Evolutionary conservation across 306 rosid genomes (phyloP), one percentile per base, ranked within the genome.

Genomic region (Vigna nakashimae): DNA sequence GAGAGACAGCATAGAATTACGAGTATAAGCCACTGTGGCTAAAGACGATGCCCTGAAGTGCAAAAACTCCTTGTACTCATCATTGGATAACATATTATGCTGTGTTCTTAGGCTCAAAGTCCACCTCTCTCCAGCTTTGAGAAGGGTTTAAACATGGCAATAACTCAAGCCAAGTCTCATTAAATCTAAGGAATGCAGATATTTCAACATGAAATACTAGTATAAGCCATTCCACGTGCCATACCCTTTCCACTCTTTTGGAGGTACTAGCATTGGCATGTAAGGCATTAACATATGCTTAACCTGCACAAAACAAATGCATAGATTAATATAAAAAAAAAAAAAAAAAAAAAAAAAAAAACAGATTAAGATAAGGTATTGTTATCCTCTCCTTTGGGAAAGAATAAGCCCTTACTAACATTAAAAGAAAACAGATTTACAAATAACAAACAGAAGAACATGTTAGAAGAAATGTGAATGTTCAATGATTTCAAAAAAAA

Each of bases 241-340:
- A 55, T 92, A 90, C 97, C 96, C 91, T 83, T 85, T 90, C 97
- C 97, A 92, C 83, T 77, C 87, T 84, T 82, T 92, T 9, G 97
- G 97, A 87, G 96, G 97, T 69, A 92, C 82, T 86, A 90, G 81
- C 97, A 92, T 92, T 64, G 97, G 97, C 85, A 90, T 81, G 84
- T 88, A 90, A 79, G 93, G 97, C 82, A 90, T 87, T 69, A 91
- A 81, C 92, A 88, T 89, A 81, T 88, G 92, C 75, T 84, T 90
- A 72, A 86, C 92, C 93, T 92, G 93, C 87, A 78, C 38, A 59
- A 58, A 79, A 86, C 48, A 86, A 83, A 50, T 45, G 52, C 82
- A 83, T 49, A 34, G 51, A 58, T 55, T n/a, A 74, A 83, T 57
- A 34, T 26, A 26, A 26, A 26, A 26, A 26, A 30, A 30, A 30